Evolutionary conservation across 305 asterid genomes (phyloP), one percentile per base, ranked within the genome.

Genomic region (Ajuga reptans): DNA sequence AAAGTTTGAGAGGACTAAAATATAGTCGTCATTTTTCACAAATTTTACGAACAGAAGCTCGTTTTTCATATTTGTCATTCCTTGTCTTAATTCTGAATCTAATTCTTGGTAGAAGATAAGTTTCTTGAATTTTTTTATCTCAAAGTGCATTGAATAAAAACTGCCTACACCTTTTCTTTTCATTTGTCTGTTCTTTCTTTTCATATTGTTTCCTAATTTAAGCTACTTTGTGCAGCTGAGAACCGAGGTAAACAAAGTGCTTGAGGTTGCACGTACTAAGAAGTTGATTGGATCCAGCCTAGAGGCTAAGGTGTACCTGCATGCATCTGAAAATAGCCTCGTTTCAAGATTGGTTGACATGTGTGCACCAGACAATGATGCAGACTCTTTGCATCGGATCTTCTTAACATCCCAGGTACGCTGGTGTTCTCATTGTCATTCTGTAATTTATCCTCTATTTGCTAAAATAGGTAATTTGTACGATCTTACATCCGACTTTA

Each of bases 271-370:
- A 39, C 95, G 99, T 62, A 82, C 84, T 9, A 78, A 73, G 64
- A 93, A 93, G 74, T 64, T 90, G 87, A 87, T 93, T 0, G 97
- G 99, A 74, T 87, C 99, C n/a, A 93, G 97, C 73, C 85, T 93
- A 73, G 99, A 93, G 75, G 95, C 99, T 0, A 93, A 87, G 81
- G 91, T 89, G 45, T 85, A 84, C 81, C 94, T 93, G 77, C 81
- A 83, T 69, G 64, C 87, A 68, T 83, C 90, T n/a, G 91, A 90
- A 52, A 63, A 52, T 45, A 59, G 42, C 68, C 84, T 93, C 3
- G 76, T 86, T 66, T 73, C 83, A 36, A 81, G 84, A 75, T 63
- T 93, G 72, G 66, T 16, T 14, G 78, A 83, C 68, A 62, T 84
- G 84, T 79, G 86, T 51, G 73, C 86, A 34, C 81, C 95, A 3